Conservation (phyloP, 2,329 filamentous ascomycete genomes). For the Trichoderma sp. region DNA sequence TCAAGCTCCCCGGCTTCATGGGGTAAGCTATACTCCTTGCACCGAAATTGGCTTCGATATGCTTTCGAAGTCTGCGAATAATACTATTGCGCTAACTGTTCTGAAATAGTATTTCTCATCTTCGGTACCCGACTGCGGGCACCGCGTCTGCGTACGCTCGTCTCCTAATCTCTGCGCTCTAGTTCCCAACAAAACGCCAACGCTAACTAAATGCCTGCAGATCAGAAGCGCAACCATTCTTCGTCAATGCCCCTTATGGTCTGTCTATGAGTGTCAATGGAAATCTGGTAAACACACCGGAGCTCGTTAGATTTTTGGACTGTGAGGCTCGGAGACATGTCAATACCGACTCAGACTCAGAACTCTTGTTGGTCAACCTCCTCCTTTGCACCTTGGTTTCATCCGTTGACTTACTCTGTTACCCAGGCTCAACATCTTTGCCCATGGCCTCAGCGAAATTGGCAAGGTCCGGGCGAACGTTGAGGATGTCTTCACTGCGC, state of each 20-base stretch:
- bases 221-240: constrained; percentile 89
- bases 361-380: constrained; percentile 42
- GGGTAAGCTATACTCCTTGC: not conserved
- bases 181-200: constrained; percentile 32
- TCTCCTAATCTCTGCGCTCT: not conserved
- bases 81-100: not conserved
- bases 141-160: constrained; percentile 58
- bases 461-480: constrained; percentile 79
- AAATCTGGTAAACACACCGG: constrained; percentile 77
- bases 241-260: constrained; percentile 80
- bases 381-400: not conserved
- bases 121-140: constrained; percentile 88
- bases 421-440: constrained; percentile 74
- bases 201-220: constrained; percentile 53
- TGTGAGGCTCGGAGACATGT: constrained; percentile 80
- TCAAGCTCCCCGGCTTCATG: constrained; percentile 53
- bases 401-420: not conserved
- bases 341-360: constrained; percentile 87
- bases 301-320: constrained; percentile 72
- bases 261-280: constrained; percentile 84
- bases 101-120: constrained; percentile 69
- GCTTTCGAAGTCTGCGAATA: not conserved
- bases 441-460: constrained; percentile 76
- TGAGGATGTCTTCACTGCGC: constrained; percentile 72
- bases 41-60: not conserved